Evolutionary conservation across 2,329 filamentous ascomycete genomes (phyloP).

Genomic region (Xylaria sp.): DNA sequence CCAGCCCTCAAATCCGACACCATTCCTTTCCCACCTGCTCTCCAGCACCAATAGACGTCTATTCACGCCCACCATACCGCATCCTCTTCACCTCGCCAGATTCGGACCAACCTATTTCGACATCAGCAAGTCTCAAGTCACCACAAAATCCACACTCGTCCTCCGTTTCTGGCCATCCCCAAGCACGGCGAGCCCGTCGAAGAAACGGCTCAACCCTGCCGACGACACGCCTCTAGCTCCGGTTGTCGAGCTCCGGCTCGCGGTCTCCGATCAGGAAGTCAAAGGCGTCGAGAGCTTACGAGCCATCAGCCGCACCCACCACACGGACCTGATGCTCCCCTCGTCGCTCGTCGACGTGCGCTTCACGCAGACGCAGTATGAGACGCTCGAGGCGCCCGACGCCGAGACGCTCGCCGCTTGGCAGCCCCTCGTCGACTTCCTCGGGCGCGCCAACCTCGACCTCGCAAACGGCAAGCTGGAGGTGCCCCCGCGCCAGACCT

Average conservation of each 20-base stretch:
- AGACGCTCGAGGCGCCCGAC: conserved; percentile 37
- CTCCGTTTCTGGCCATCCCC: conserved; percentile 53
- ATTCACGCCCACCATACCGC: conserved; percentile 54
- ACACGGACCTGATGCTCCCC: conserved; percentile 55
- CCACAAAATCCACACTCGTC: conserved; percentile 45
- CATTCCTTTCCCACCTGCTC: conserved; percentile 24
- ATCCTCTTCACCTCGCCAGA: conserved; percentile 51
- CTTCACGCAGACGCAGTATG: conserved; percentile 47
- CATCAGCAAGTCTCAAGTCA: conserved; percentile 30
- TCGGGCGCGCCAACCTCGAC: conserved; percentile 52
- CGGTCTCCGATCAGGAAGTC: conserved; percentile 43
- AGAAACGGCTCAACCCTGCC: conserved; percentile 4
- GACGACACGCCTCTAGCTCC: conserved; percentile 36
- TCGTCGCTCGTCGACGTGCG: conserved; percentile 54
- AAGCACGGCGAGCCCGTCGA: background rate
- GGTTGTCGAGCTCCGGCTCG: conserved; percentile 47
- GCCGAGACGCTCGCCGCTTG: conserved; percentile 35
- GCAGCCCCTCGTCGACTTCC: conserved; percentile 50
- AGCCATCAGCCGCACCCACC: conserved; percentile 46
- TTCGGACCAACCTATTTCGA: conserved; percentile 35
- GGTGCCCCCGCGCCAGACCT: conserved; percentile 42
- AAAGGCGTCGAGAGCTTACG: conserved; percentile 43
- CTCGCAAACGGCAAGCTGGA: conserved; percentile 49
- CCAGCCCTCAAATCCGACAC: conserved; percentile 10
- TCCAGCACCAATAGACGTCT: conserved; percentile 41